Evolutionary conservation across 371 early-diverging fungal genomes (phyloP).

Genomic region (Sporodiniella umbellata): DNA sequence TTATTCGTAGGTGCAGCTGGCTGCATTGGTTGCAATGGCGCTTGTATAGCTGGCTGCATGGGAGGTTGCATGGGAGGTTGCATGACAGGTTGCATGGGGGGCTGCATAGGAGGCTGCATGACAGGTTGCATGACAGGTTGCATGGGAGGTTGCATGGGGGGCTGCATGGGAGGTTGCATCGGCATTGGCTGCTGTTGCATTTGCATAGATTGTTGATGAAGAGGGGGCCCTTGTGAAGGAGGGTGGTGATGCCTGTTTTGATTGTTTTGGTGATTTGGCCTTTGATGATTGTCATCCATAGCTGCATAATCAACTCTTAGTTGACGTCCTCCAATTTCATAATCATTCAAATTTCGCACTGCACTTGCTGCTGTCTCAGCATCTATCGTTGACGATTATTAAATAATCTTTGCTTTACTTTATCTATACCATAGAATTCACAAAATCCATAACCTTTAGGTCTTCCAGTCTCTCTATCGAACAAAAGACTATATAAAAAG

Average conservation of each 20-base stretch:
- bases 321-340: conserved; percentile 79
- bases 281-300: conserved; percentile 39
- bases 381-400: conserved; percentile 41
- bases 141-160: background rate
- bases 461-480: conserved; percentile 86
- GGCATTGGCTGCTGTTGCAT: conserved; percentile 5
- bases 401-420: no score
- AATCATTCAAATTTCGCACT: conserved; percentile 77
- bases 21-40: conserved; percentile 20
- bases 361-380: conserved; percentile 80
- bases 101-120: conserved; percentile 10
- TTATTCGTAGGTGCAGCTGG: conserved; percentile 10
- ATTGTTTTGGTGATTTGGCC: conserved; percentile 15
- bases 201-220: conserved; percentile 1
- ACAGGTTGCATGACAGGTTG: conserved; percentile 12
- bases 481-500: conserved; percentile 58
- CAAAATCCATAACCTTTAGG: conserved; percentile 92
- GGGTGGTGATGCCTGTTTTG: conserved; percentile 18
- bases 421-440: conserved; percentile 69
- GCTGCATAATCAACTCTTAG: conserved; percentile 87
- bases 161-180: conserved; percentile 3
- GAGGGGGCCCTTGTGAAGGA: conserved; percentile 17
- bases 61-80: conserved; percentile 1
- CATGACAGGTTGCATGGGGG: conserved; percentile 9
- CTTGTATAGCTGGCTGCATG: conserved; percentile 10